A percentile compares a stretch with the other conserved stretches of the same genome.
These are phyloP conservation scores for Claviceps arundinis DNA, from an alignment of 2,329 filamentous ascomycete genomes.

Conservation along the genomic window DNA sequence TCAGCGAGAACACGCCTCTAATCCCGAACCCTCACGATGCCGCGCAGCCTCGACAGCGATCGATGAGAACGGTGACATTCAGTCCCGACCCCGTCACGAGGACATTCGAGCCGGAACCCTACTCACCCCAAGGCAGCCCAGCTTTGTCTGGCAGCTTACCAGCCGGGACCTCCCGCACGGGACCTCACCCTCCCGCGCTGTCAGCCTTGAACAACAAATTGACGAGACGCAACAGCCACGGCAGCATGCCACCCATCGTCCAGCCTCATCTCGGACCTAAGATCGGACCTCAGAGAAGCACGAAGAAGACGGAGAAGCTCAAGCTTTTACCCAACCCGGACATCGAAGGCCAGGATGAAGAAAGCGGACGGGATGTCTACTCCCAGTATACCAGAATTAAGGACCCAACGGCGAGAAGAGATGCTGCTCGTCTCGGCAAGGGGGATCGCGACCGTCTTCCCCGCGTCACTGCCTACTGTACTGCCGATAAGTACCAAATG, in stretches of 20 bases:
- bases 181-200: slow-evolving; percentile 42
- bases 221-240: slow-evolving; percentile 72
- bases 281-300: slow-evolving; percentile 87
- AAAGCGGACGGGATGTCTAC: slow-evolving; percentile 90
- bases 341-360: slow-evolving; percentile 66
- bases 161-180: slow-evolving; percentile 22
- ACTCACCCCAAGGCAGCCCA: slow-evolving; percentile 12
- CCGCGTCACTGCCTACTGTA: slow-evolving; percentile 92
- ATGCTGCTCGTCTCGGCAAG: slow-evolving; percentile 85
- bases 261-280: slow-evolving; percentile 40
- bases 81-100: slow-evolving; percentile 55
- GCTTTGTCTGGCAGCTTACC: slow-evolving; percentile 10
- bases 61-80: slow-evolving; percentile 60
- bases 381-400: slow-evolving; percentile 97
- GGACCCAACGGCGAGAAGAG: slow-evolving; percentile 80
- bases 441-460: slow-evolving; percentile 79
- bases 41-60: slow-evolving; percentile 26
- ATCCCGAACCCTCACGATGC: slow-evolving; percentile 12
- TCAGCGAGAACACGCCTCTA: slow-evolving; percentile 23
- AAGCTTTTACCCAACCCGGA: slow-evolving; percentile 93
- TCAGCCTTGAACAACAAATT: slow-evolving; percentile 78
- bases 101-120: slow-evolving; percentile 40
- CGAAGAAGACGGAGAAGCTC: slow-evolving; percentile 90
- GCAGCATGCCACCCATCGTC: slow-evolving; percentile 27
- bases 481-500: slow-evolving; percentile 80